Percentiles rank a stretch among this genome's conserved stretches.
These are phyloP conservation scores for Coccomyxa sp. DNA, from an alignment of 139 green algal genomes.

Conservation along the genomic window DNA sequence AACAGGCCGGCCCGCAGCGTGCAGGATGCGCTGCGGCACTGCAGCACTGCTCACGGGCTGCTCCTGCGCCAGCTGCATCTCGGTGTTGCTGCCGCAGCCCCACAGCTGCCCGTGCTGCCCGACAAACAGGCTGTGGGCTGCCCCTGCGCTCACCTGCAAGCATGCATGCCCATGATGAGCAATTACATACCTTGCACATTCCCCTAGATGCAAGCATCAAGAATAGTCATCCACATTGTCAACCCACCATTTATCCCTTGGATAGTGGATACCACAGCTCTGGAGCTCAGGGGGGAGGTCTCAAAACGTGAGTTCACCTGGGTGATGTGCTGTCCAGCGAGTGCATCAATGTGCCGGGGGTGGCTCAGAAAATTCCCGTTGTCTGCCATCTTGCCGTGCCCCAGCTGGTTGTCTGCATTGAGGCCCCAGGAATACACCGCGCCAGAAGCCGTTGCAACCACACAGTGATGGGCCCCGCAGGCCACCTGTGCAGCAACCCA, in stretches of 20 bases:
- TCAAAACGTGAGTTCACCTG: slow-evolving; percentile 31
- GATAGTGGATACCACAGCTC: not conserved
- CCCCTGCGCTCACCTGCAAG: slow-evolving; percentile 30
- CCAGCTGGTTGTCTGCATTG: slow-evolving; percentile 61
- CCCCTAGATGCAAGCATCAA: too few relatives aligned
- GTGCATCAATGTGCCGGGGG: slow-evolving; percentile 28
- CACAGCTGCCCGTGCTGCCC: slow-evolving; percentile 33
- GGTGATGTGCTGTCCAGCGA: slow-evolving; percentile 38
- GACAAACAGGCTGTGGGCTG: slow-evolving; percentile 53
- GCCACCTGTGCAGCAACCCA: not conserved
- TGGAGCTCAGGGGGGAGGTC: not conserved
- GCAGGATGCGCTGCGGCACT: slow-evolving; percentile 12
- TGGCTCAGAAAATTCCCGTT: slow-evolving; percentile 21
- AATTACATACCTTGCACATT: too few relatives aligned
- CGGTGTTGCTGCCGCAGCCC: slow-evolving; percentile 47
- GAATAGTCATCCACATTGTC: not conserved
- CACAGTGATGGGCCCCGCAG: not conserved
- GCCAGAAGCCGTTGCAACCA: slow-evolving; percentile 8
- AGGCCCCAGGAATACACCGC: slow-evolving; percentile 55
- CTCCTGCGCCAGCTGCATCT: slow-evolving; percentile 38
- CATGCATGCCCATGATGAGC: too few relatives aligned
- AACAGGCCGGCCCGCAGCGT: slow-evolving; percentile 18
- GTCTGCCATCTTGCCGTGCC: slow-evolving; percentile 38
- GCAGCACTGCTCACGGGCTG: not conserved
- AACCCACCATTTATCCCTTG: slow-evolving; percentile 19